Conservation (phyloP, 2,329 filamentous ascomycete species). For the Nothomitra cinnamomea region DNA sequence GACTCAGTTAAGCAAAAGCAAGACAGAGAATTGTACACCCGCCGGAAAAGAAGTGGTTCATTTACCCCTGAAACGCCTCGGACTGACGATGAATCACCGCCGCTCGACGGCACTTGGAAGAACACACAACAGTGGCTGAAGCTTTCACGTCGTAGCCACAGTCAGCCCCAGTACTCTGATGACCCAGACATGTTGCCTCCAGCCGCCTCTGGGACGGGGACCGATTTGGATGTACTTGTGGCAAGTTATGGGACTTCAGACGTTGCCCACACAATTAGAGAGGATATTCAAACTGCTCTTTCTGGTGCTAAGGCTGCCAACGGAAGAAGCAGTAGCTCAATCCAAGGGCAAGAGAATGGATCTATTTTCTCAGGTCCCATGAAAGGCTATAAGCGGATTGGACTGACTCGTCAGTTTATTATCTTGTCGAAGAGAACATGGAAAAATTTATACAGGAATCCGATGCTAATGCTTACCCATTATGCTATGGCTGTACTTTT, state of each 20-base stretch:
- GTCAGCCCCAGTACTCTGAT: conserved; percentile 46
- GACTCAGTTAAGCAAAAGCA: conserved; percentile 75
- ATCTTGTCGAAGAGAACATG: conserved; percentile 86
- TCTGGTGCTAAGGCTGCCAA: conserved; percentile 49
- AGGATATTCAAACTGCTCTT: conserved; percentile 62
- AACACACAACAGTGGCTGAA: conserved; percentile 42
- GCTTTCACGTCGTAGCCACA: conserved; percentile 34
- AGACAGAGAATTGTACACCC: conserved; percentile 77
- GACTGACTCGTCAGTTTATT: conserved; percentile 64
- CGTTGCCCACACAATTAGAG: conserved; percentile 53
- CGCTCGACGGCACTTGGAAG: conserved; percentile 30
- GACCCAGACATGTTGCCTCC: conserved; percentile 48
- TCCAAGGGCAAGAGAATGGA: conserved; percentile 20
- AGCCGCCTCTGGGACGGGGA: conserved; percentile 39
- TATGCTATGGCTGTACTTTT: conserved; percentile 93
- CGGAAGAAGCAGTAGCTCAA: conserved; percentile 39
- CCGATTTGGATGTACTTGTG: conserved; percentile 70
- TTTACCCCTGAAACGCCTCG: conserved; percentile 38
- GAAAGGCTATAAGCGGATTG: conserved; percentile 66
- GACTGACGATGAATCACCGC: conserved; percentile 41
- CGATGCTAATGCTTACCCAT: conserved; percentile 95
- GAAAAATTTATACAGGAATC: conserved; percentile 94
- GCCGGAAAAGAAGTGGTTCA: conserved; percentile 49
- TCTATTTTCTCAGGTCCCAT: conserved; percentile 40
- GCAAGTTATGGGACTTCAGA: conserved; percentile 60